A percentile compares a stretch with the other conserved stretches of the same genome.
These are phyloP conservation scores for Fusarium equiseti DNA, from an alignment of 2,329 filamentous ascomycete genomes.

Conservation along the genomic window DNA sequence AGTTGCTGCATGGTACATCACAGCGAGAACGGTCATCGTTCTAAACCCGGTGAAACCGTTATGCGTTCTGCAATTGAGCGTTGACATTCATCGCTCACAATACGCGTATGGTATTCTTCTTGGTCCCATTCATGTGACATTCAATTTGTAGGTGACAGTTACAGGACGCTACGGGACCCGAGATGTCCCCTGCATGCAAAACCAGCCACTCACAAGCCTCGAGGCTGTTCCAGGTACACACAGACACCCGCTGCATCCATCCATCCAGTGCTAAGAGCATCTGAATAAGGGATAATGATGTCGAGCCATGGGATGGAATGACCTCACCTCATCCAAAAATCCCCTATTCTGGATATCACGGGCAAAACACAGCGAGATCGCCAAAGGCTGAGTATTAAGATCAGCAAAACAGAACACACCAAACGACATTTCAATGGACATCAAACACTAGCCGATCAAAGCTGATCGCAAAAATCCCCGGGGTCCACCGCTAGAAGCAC, in stretches of 20 bases:
- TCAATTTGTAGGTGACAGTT: not conserved
- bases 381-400: constrained; percentile 18
- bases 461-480: constrained; percentile 5
- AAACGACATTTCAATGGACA: constrained; percentile 4
- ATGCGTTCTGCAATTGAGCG: not conserved
- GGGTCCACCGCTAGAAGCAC: constrained; percentile 2
- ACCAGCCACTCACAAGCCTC: constrained; percentile 29
- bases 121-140: constrained; percentile 6
- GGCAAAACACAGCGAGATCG: not conserved
- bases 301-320: constrained; percentile 16
- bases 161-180: not conserved
- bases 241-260: not conserved
- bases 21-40: not conserved
- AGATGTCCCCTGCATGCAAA: constrained; percentile 2
- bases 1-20: not conserved
- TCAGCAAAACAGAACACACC: constrained; percentile 5
- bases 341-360: not conserved
- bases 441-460: constrained; percentile 11
- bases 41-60: not conserved
- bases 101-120: not conserved
- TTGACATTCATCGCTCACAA: not conserved
- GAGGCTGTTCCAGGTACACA: constrained; percentile 25
- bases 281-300: constrained; percentile 1
- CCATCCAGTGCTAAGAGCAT: not conserved
- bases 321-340: constrained; percentile 13